phyloP scores from a whole-genome alignment of 2,329 filamentous ascomycete genomes.

The Fusarium sp. region DNA sequence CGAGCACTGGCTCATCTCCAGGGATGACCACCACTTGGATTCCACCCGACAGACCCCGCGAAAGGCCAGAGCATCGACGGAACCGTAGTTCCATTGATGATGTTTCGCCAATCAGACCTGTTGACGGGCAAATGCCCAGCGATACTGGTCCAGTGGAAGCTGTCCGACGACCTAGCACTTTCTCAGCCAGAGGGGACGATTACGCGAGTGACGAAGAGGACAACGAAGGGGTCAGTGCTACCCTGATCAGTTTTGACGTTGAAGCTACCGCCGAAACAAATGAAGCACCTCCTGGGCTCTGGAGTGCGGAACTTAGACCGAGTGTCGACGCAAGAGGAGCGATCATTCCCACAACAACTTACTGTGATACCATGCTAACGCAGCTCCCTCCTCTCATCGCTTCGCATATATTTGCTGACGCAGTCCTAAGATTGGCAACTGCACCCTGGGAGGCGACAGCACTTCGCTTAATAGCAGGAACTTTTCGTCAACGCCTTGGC shows the following conservation, averaged over 20 bases:
- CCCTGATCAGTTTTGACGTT: slow-evolving; percentile 70
- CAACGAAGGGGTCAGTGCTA: slow-evolving; percentile 64
- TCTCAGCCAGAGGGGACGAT: slow-evolving; percentile 62
- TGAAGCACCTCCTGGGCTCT: slow-evolving; percentile 63
- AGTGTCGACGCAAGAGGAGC: slow-evolving; percentile 53
- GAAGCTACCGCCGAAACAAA: slow-evolving; percentile 65
- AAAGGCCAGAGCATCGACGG: slow-evolving; percentile 38
- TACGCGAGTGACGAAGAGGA: slow-evolving; percentile 68
- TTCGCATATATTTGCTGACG: slow-evolving; percentile 59
- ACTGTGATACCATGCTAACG: slow-evolving; percentile 62
- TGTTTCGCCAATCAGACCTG: slow-evolving; percentile 42
- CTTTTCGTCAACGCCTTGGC: slow-evolving; percentile 54
- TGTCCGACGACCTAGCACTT: slow-evolving; percentile 58
- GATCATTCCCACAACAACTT: slow-evolving; percentile 49
- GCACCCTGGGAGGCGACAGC: slow-evolving; percentile 61
- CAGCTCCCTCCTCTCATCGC: slow-evolving; percentile 62
- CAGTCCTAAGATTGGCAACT: slow-evolving; percentile 56
- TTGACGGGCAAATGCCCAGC: slow-evolving; percentile 47
- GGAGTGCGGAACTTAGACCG: slow-evolving; percentile 69
- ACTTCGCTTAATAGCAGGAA: slow-evolving; percentile 58
- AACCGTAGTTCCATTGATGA: slow-evolving; percentile 39
- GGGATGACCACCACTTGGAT: slow-evolving; percentile 36
- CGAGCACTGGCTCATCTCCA: slow-evolving; percentile 51
- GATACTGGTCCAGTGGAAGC: slow-evolving; percentile 48
- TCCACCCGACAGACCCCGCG: slow-evolving; percentile 20